Evolutionary conservation across 345 rosid genomes (phyloP).

Genomic region (Rhodamnia rubescens): DNA sequence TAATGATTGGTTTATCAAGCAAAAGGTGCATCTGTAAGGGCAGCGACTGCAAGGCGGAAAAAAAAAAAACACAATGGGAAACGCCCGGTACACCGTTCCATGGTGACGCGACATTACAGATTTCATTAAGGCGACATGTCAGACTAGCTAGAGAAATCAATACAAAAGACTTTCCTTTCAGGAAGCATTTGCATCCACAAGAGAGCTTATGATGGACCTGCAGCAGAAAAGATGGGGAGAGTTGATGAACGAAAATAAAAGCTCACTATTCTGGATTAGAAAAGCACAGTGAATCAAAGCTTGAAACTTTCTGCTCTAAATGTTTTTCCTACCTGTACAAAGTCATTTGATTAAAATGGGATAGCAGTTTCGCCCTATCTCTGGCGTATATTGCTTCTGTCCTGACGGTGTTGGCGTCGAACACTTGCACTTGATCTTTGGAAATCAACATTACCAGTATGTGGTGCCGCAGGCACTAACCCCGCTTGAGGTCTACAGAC

Average conservation of each 20-base stretch:
- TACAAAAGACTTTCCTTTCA: neutral
- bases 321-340: neutral
- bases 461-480: slow-evolving; percentile 9
- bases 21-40: neutral
- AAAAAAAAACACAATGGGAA: neutral
- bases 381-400: slow-evolving; percentile 12
- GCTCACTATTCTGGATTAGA: neutral
- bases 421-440: slow-evolving; percentile 12
- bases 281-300: neutral
- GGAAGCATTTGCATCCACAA: neutral
- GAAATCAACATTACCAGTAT: neutral
- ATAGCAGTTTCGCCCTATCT: slow-evolving; percentile 4
- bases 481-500: slow-evolving; percentile 7
- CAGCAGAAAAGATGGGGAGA: neutral
- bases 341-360: neutral
- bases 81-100: neutral
- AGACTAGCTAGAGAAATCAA: neutral
- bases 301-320: neutral
- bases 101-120: neutral
- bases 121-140: neutral
- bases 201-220: slow-evolving; percentile 2
- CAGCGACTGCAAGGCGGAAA: neutral
- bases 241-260: neutral
- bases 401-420: slow-evolving; percentile 7
- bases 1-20: neutral